Evolutionary conservation across 768 basidiomycete species (phyloP), one percentile per base, ranked within the genome.

Genomic region (Suillus placidus): DNA sequence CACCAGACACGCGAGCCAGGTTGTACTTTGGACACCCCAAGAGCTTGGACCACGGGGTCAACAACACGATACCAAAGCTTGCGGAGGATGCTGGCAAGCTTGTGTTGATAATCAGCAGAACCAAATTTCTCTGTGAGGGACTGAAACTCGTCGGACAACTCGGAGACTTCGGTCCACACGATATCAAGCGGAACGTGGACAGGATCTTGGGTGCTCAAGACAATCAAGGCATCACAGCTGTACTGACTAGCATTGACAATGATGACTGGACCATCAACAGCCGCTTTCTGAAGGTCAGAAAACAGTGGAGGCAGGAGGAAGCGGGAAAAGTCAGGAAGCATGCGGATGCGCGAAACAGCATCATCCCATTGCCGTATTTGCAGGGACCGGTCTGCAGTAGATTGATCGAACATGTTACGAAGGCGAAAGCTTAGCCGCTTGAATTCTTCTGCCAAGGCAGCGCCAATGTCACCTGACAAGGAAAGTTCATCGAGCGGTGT

Each of bases 1-100:
- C 78, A 78, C 70, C 72, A 76, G 56, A 78, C 71, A 13, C 73
- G 66, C 60, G 70, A 61, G 9, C 71, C 66, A n/a, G 61, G 66
- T 7, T 62, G 66, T 16, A 72, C 10, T 8, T 6, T 10, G 1
- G 67, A 61, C 4, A 16, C 13, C 8, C 4, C 1, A 4, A 74
- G 67, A 5, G 69, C 58, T n/a, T 69, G 64, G 3, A 63, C 66
- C n/a, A 77, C 54, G 3, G 71, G 76, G 34, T 40, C 0, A 20
- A 74, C 76, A 43, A 78, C 37, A 6, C n/a, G 16, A 18, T 70
- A 64, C 77, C 76, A 78, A n/a, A 78, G 66, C 3, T 54, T 34
- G 42, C 75, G 69, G 7, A 78, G 57, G 3, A 65, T 43, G 1
- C 54, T 34, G 3, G 43, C 55, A 30, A 69, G 52, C 16, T 30